These are phyloP conservation scores for Acidiella bohemica DNA, from an alignment of 495 filamentous ascomycete genomes.

Conservation along the genomic window DNA sequence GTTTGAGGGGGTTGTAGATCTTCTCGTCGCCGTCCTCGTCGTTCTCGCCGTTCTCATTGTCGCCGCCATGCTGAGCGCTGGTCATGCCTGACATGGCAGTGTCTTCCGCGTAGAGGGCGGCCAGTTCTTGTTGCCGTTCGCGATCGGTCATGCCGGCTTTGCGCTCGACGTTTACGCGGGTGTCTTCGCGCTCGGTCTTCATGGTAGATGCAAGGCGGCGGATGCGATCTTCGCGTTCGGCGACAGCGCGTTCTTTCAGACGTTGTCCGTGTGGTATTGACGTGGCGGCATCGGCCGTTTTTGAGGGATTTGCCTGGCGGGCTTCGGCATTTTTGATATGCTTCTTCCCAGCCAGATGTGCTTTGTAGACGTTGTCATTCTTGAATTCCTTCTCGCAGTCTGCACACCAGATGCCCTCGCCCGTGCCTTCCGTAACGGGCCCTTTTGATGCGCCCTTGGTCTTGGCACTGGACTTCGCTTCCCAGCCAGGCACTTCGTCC, in stretches of 20 bases:
- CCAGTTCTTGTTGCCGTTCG: conserved; percentile 81
- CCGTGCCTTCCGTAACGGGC: conserved; percentile 36
- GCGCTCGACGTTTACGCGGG: conserved; percentile 82
- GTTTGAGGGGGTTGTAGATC: conserved; percentile 91
- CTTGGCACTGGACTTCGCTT: conserved; percentile 37
- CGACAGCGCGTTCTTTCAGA: conserved; percentile 80
- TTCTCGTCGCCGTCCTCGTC: conserved; percentile 60
- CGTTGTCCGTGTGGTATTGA: conserved; percentile 26
- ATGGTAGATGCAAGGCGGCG: conserved; percentile 63
- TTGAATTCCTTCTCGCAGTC: conserved; percentile 91
- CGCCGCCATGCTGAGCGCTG: conserved; percentile 33
- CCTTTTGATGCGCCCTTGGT: conserved; percentile 36
- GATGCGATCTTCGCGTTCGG: conserved; percentile 74
- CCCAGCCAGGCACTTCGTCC: conserved; percentile 70
- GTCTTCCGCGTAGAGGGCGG: conserved; percentile 60
- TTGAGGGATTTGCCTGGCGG: conserved; percentile 18
- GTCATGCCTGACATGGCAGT: conserved; percentile 26
- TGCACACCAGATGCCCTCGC: conserved; percentile 69
- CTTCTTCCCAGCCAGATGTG: conserved; percentile 79
- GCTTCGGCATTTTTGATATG: conserved; percentile 70
- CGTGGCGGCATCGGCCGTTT: conserved; percentile 9
- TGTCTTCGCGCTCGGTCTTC: conserved; percentile 67
- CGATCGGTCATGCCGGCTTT: conserved; percentile 92
- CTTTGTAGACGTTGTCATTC: conserved; percentile 87
- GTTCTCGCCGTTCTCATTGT: conserved; percentile 42